These are phyloP conservation scores for Golovinomyces cichoracearum DNA, from an alignment of 2,329 filamentous ascomycete species.

Conservation along the genomic window DNA sequence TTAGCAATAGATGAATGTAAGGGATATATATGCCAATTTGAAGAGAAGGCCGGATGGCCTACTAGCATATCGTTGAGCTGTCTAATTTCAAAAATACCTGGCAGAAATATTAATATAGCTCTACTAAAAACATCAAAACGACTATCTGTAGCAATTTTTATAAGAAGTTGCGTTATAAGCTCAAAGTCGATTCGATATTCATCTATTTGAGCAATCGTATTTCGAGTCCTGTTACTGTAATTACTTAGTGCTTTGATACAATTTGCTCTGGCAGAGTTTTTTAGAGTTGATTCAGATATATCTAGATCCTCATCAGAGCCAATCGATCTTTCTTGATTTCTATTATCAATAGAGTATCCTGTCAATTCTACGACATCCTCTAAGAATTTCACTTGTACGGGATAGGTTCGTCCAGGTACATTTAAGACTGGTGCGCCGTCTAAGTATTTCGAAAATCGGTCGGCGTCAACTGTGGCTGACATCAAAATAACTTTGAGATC, in stretches of 20 bases:
- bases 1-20: slow-evolving; percentile 87
- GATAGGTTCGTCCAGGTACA: slow-evolving; percentile 81
- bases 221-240: slow-evolving; percentile 53
- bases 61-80: slow-evolving; percentile 65
- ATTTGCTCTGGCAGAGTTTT: slow-evolving; percentile 21
- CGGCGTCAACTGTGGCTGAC: slow-evolving; percentile 89
- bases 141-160: slow-evolving; percentile 44
- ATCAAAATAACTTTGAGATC: slow-evolving; percentile 85
- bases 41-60: slow-evolving; percentile 48
- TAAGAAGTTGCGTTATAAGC: slow-evolving; percentile 54
- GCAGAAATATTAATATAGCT: slow-evolving; percentile 81
- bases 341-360: slow-evolving; percentile 35
- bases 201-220: slow-evolving; percentile 51
- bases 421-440: slow-evolving; percentile 64
- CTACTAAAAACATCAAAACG: slow-evolving; percentile 50
- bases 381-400: slow-evolving; percentile 63
- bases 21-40: slow-evolving; percentile 63
- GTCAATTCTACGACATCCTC: slow-evolving; percentile 84
- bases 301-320: slow-evolving; percentile 36
- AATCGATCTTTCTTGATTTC: slow-evolving; percentile 22
- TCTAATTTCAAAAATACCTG: slow-evolving; percentile 79
- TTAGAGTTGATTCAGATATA: slow-evolving; percentile 24
- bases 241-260: slow-evolving; percentile 38
- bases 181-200: slow-evolving; percentile 84
- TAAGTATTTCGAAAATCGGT: slow-evolving; percentile 72